Evolutionary conservation across 306 rosid genomes (phyloP).

Genomic region (Vigna mungo): DNA sequence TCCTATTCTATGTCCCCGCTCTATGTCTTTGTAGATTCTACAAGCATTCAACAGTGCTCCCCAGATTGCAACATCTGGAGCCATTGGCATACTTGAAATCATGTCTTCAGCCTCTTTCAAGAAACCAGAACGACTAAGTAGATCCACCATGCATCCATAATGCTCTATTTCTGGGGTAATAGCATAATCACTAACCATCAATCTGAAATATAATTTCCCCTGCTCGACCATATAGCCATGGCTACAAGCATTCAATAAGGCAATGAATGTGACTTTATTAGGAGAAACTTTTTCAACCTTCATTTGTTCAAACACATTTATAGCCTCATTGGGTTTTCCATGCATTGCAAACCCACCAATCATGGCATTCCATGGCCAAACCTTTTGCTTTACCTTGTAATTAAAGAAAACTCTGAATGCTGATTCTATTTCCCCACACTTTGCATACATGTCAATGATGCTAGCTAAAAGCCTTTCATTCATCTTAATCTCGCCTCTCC

Average conservation of each 20-base stretch:
- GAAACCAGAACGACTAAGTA: slow-evolving; percentile 68
- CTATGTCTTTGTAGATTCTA: slow-evolving; percentile 69
- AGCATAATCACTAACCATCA: slow-evolving; percentile 61
- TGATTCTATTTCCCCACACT: slow-evolving; percentile 70
- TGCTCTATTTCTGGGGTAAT: slow-evolving; percentile 64
- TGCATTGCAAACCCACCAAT: slow-evolving; percentile 80
- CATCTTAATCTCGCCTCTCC: slow-evolving; percentile 57
- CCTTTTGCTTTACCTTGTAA: slow-evolving; percentile 46
- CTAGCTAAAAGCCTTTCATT: slow-evolving; percentile 63
- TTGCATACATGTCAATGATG: slow-evolving; percentile 70
- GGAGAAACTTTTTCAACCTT: slow-evolving; percentile 58
- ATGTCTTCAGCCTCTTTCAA: slow-evolving; percentile 67
- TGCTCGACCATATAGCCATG: slow-evolving; percentile 70
- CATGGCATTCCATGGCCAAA: slow-evolving; percentile 84
- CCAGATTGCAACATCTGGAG: slow-evolving; percentile 70
- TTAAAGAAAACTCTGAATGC: slow-evolving; percentile 59
- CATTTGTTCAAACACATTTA: slow-evolving; percentile 62
- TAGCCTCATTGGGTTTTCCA: slow-evolving; percentile 68
- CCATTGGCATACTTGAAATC: slow-evolving; percentile 65
- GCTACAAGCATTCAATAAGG: slow-evolving; percentile 73
- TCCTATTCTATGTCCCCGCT: slow-evolving; percentile 65
- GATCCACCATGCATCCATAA: slow-evolving; percentile 80
- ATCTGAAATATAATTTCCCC: slow-evolving; percentile 59
- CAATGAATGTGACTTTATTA: slow-evolving; percentile 68
- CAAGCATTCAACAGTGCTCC: slow-evolving; percentile 73